Conservation (phyloP, 2,329 filamentous ascomycete genomes). For the Aureobasidium sp. region DNA sequence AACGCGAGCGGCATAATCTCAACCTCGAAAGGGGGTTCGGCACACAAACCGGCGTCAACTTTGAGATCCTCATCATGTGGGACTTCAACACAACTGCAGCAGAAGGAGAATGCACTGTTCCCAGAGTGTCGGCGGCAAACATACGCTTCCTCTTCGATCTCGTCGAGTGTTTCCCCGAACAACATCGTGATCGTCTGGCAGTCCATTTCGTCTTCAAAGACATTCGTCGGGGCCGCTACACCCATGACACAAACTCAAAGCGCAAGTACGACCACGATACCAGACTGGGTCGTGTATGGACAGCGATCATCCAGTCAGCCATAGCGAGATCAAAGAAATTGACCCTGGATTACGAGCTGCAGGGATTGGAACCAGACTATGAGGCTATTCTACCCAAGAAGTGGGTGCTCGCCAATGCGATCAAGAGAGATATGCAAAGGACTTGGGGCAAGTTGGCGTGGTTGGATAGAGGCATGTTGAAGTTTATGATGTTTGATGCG, state of each 20-base stretch:
- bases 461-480: neutral
- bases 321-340: neutral
- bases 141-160: neutral
- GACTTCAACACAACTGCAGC: neutral
- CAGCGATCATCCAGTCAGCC: neutral
- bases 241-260: neutral
- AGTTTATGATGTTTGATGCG: neutral
- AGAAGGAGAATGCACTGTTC: neutral
- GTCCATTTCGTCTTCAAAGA: neutral
- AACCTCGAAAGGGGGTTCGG: neutral
- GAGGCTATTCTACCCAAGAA: neutral
- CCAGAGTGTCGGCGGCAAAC: neutral
- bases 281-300: neutral
- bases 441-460: neutral
- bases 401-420: neutral
- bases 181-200: neutral
- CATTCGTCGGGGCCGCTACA: neutral
- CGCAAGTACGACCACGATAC: neutral
- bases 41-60: neutral
- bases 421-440: neutral
- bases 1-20: neutral
- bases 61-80: slow-evolving; percentile 1
- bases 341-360: neutral
- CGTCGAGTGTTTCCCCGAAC: neutral
- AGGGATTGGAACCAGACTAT: neutral